Percentiles rank a stretch among this genome's conserved stretches.
phyloP scores from a whole-genome alignment of 164 flowering plant genomes.

The Brasenia schreberi region DNA sequence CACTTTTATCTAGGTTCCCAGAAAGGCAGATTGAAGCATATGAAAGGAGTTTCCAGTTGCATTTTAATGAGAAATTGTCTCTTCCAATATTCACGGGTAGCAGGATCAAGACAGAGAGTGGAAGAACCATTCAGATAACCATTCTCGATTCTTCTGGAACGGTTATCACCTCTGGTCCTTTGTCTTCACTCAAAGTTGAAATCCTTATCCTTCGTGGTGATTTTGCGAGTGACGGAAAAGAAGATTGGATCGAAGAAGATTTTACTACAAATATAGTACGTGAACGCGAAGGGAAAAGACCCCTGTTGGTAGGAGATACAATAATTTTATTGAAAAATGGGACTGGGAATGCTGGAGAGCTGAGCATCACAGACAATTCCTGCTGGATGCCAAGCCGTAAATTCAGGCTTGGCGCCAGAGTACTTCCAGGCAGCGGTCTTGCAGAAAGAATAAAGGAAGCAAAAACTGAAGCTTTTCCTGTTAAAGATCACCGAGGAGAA shows the following conservation, averaged over 20 bases:
- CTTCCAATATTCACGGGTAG: conserved; percentile 26
- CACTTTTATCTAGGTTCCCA: background rate
- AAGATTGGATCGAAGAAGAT: conserved; percentile 28
- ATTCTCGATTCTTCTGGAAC: conserved; percentile 22
- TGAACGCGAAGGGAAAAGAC: conserved; percentile 48
- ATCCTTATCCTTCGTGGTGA: conserved; percentile 10
- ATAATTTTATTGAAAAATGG: conserved; percentile 23
- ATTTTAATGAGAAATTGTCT: conserved; percentile 27
- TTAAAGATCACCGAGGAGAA: conserved; percentile 60
- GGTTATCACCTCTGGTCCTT: conserved; percentile 20
- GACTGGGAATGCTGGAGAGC: conserved; percentile 21
- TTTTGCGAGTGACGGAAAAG: conserved; percentile 24
- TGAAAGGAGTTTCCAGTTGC: conserved; percentile 22
- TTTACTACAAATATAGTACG: conserved; percentile 13
- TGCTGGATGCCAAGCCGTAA: conserved; percentile 41
- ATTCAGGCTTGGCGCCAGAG: conserved; percentile 43
- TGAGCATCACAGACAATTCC: conserved; percentile 49
- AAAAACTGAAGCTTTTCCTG: conserved; percentile 40
- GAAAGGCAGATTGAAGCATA: conserved; percentile 14
- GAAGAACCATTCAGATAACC: conserved; percentile 19
- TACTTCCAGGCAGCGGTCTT: conserved; percentile 8
- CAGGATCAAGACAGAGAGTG: conserved; percentile 23
- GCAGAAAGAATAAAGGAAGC: conserved; percentile 34
- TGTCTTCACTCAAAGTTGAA: conserved; percentile 35
- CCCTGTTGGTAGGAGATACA: conserved; percentile 37